phyloP scores from a whole-genome alignment of 768 basidiomycete genomes.

The Boletus speciosus region DNA sequence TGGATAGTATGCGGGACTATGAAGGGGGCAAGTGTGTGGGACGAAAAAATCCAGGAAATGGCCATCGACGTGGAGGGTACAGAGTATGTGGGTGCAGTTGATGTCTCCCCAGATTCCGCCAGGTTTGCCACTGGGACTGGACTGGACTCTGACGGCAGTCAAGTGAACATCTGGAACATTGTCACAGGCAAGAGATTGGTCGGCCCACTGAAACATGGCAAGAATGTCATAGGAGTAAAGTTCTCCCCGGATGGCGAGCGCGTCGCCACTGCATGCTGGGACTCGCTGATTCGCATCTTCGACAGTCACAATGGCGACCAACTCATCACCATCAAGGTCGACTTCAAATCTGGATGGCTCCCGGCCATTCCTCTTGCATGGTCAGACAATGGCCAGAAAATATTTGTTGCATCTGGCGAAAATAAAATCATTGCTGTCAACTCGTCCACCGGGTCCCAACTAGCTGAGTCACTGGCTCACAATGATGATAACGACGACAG shows the following conservation, averaged over 20 bases:
- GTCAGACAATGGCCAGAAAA: not conserved
- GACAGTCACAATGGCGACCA: not conserved
- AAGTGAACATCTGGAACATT: not conserved
- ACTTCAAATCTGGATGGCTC: accelerated
- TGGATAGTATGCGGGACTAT: too few relatives aligned
- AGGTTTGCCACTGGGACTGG: not conserved
- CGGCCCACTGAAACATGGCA: not conserved
- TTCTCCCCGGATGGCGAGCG: not conserved
- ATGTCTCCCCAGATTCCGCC: not conserved
- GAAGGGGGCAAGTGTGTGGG: too few relatives aligned
- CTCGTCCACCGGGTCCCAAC: not conserved
- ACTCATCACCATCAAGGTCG: not conserved
- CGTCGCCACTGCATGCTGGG: not conserved
- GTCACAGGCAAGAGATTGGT: not conserved
- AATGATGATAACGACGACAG: too few relatives aligned
- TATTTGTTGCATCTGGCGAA: not conserved
- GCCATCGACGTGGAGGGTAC: too few relatives aligned
- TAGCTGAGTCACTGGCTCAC: not conserved
- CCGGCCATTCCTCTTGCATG: not conserved
- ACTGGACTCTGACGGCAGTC: not conserved
- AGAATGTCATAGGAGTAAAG: not conserved
- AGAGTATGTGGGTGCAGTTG: not conserved
- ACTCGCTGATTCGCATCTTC: not conserved
- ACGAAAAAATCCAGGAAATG: too few relatives aligned
- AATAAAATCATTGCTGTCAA: not conserved